Evolutionary conservation across 192 early-diverging fungal genomes (phyloP).

Genomic region (Coemansia sp.): DNA sequence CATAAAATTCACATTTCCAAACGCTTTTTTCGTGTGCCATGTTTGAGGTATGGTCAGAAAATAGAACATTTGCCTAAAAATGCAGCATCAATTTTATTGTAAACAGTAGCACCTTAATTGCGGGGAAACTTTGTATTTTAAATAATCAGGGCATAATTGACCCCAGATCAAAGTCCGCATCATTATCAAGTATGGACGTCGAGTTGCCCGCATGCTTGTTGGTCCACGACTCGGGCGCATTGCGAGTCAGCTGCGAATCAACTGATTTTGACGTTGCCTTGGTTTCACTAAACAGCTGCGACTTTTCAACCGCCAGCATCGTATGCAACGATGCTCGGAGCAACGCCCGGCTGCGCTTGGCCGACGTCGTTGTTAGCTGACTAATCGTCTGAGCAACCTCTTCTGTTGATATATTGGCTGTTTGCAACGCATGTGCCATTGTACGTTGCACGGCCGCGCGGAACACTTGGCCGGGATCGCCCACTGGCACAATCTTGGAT

Average conservation of each 20-base stretch:
- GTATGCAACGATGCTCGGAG: slow-evolving; percentile 31
- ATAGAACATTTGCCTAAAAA: background rate
- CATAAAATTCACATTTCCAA: too few species aligned
- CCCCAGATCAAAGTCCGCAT: slow-evolving; percentile 30
- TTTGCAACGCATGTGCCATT: slow-evolving; percentile 5
- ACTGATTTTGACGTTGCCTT: background rate
- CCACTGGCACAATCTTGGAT: slow-evolving; percentile 5
- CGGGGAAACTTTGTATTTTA: background rate
- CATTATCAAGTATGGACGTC: slow-evolving; percentile 21
- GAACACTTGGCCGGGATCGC: slow-evolving; percentile 27
- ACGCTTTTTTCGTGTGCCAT: background rate
- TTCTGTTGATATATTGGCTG: background rate
- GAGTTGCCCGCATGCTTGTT: slow-evolving; percentile 17
- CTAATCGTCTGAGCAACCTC: slow-evolving; percentile 13
- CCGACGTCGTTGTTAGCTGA: background rate
- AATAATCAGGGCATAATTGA: slow-evolving; percentile 21
- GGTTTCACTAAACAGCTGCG: slow-evolving; percentile 25
- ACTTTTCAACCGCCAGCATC: slow-evolving; percentile 40
- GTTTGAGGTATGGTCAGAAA: background rate
- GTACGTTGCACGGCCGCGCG: slow-evolving; percentile 12
- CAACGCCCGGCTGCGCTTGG: slow-evolving; percentile 27
- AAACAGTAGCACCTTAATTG: too few species aligned
- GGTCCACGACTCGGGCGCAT: slow-evolving; percentile 18
- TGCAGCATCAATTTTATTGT: too few species aligned
- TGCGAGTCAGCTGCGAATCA: background rate